These are phyloP conservation scores for Kockovaella imperatae DNA, from an alignment of 768 basidiomycete genomes.

Conservation along the genomic window DNA sequence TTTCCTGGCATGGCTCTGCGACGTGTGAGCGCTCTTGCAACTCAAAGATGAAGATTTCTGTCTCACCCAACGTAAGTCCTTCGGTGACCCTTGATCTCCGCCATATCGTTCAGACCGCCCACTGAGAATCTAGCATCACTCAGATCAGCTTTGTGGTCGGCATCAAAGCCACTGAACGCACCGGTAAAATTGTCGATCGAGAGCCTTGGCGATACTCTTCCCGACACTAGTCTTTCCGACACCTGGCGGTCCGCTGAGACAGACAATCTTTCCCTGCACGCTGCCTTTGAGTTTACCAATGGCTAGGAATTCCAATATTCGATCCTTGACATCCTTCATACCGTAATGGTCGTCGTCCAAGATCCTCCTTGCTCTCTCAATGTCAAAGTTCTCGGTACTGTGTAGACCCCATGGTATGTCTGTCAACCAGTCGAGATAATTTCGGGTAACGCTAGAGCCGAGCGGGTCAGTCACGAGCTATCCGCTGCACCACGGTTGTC, in stretches of 20 bases:
- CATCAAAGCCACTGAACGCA: background rate
- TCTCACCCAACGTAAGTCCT: conserved; percentile 89
- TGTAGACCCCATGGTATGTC: conserved; percentile 96
- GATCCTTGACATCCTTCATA: conserved; percentile 80
- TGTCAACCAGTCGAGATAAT: conserved; percentile 67
- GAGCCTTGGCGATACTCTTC: conserved; percentile 83
- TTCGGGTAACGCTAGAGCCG: conserved; percentile 60
- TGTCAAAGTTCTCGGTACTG: conserved; percentile 84
- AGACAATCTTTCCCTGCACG: conserved; percentile 95
- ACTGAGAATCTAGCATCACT: no score
- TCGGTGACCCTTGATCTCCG: conserved; percentile 97
- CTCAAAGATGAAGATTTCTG: background rate
- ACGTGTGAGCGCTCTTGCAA: conserved; percentile 6
- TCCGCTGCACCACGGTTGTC: background rate
- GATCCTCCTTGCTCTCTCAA: conserved; percentile 68
- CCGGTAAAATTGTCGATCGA: conserved; percentile 87
- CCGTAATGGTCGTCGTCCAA: conserved; percentile 96
- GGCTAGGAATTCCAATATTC: conserved; percentile 91
- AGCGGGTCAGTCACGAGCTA: background rate
- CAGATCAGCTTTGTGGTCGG: no score
- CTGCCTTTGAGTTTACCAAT: conserved; percentile 91
- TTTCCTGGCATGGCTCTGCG: conserved; percentile 83
- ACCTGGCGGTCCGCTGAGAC: conserved; percentile 91
- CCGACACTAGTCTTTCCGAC: conserved; percentile 97
- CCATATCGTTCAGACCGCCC: conserved; percentile 92